These are phyloP conservation scores for Dactylellina drechsleri DNA, from an alignment of 2,329 filamentous ascomycete species.

Conservation along the genomic window DNA sequence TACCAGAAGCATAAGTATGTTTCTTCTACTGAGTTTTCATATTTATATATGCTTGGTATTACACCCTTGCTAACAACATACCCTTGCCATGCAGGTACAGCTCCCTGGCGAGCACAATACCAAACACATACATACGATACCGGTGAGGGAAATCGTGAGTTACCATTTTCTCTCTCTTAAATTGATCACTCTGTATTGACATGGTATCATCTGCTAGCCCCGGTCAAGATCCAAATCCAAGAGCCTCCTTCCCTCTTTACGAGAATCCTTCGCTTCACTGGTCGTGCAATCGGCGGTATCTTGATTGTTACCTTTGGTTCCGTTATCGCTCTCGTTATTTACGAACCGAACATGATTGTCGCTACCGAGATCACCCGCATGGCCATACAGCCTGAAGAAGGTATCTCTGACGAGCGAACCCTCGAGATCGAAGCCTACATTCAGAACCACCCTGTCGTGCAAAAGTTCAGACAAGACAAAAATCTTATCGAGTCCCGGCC, in stretches of 20 bases:
- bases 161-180: neutral
- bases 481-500: conserved; percentile 80
- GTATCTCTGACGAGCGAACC: conserved; percentile 66
- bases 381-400: conserved; percentile 42
- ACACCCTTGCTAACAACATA: conserved; percentile 1
- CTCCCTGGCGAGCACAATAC: conserved; percentile 31
- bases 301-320: conserved; percentile 50
- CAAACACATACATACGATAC: conserved; percentile 49
- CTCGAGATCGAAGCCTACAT: conserved; percentile 77
- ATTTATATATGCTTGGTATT: neutral
- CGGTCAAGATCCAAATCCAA: conserved; percentile 52
- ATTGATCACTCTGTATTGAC: neutral
- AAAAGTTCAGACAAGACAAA: conserved; percentile 73
- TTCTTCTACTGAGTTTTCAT: neutral
- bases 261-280: conserved; percentile 28
- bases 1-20: conserved; percentile 30
- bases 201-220: conserved; percentile 16
- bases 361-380: conserved; percentile 33
- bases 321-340: conserved; percentile 38
- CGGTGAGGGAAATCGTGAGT: conserved; percentile 51
- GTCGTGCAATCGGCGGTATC: conserved; percentile 40
- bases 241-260: conserved; percentile 46
- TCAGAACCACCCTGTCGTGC: conserved; percentile 77
- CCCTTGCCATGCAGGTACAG: conserved; percentile 23
- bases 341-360: conserved; percentile 49